Evolutionary conservation across 441 rosid genomes (phyloP).

Genomic region (Bocquillonia castaneifolia): DNA sequence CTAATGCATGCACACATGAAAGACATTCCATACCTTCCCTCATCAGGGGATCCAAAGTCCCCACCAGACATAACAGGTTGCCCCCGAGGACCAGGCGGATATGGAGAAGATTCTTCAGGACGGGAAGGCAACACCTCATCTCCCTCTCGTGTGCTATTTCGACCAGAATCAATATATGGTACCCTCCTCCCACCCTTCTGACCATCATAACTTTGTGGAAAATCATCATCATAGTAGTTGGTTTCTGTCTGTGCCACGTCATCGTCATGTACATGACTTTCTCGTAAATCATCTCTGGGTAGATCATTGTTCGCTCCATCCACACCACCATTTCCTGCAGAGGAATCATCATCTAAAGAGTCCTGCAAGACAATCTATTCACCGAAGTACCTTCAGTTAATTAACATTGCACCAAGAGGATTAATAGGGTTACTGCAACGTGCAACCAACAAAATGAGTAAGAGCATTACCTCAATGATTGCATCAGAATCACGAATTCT

Average conservation of each 20-base stretch:
- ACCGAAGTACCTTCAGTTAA: slow-evolving; percentile 33
- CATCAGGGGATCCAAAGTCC: slow-evolving; percentile 34
- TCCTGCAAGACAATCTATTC: slow-evolving; percentile 81
- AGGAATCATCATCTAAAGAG: slow-evolving; percentile 50
- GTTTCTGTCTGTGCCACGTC: slow-evolving; percentile 26
- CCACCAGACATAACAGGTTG: slow-evolving; percentile 33
- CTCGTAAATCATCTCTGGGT: slow-evolving; percentile 35
- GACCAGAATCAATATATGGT: slow-evolving; percentile 33
- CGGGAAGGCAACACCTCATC: slow-evolving; percentile 31
- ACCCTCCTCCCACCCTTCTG: slow-evolving; percentile 40
- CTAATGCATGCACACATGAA: background rate
- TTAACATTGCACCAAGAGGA: slow-evolving; percentile 17
- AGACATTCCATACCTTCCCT: slow-evolving; percentile 44
- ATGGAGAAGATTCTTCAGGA: slow-evolving; percentile 30
- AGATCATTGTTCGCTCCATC: slow-evolving; percentile 35
- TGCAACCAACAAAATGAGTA: slow-evolving; percentile 19
- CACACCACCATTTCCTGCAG: slow-evolving; percentile 35
- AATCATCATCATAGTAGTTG: slow-evolving; percentile 36
- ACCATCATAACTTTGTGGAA: slow-evolving; percentile 34
- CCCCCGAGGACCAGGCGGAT: slow-evolving; percentile 35
- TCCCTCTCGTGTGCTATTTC: slow-evolving; percentile 42
- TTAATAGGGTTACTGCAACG: slow-evolving; percentile 13
- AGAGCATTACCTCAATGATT: slow-evolving; percentile 73
- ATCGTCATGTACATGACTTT: slow-evolving; percentile 37
- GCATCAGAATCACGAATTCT: slow-evolving; percentile 90